These are phyloP conservation scores for Lyophyllum atratum DNA, from an alignment of 768 basidiomycete species.

Conservation along the genomic window DNA sequence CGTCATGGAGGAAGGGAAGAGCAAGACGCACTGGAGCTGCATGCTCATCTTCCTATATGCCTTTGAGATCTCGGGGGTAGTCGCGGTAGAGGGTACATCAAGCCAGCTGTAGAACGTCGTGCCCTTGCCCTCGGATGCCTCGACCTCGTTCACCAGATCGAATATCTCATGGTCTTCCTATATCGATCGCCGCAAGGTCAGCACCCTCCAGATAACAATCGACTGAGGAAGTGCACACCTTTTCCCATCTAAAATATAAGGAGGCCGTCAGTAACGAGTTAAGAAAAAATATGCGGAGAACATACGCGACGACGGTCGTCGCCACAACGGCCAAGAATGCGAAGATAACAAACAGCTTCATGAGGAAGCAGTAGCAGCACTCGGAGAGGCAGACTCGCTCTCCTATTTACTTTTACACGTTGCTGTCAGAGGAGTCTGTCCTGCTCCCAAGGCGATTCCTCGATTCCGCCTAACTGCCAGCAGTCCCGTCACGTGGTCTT, in stretches of 20 bases:
- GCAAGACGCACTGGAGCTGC: constrained; percentile 73
- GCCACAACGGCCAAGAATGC: constrained; percentile 53
- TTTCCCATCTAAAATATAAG: constrained; percentile 64
- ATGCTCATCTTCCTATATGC: constrained; percentile 93
- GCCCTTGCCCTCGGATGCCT: constrained; percentile 86
- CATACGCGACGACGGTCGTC: constrained; percentile 61
- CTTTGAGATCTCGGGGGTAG: constrained; percentile 76
- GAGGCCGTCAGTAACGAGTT: neutral
- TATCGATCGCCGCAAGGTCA: neutral
- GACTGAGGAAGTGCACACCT: constrained; percentile 39
- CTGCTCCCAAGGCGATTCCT: too few species aligned
- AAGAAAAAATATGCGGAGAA: constrained; percentile 19
- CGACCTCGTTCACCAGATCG: constrained; percentile 82
- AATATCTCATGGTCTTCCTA: constrained; percentile 97
- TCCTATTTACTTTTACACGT: neutral
- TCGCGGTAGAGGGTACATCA: constrained; percentile 74
- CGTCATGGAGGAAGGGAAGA: neutral
- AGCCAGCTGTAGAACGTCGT: constrained; percentile 98
- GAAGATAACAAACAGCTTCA: constrained; percentile 53
- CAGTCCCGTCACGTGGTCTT: constrained; percentile 7
- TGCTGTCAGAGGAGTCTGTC: neutral
- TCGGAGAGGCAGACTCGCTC: neutral
- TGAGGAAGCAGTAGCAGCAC: constrained; percentile 26
- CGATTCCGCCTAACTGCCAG: constrained; percentile 7
- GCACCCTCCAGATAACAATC: neutral